Base-by-base conservation (phyloP, 2,329 filamentous ascomycete species). In the Neofusicoccum umdonicola region DNA sequence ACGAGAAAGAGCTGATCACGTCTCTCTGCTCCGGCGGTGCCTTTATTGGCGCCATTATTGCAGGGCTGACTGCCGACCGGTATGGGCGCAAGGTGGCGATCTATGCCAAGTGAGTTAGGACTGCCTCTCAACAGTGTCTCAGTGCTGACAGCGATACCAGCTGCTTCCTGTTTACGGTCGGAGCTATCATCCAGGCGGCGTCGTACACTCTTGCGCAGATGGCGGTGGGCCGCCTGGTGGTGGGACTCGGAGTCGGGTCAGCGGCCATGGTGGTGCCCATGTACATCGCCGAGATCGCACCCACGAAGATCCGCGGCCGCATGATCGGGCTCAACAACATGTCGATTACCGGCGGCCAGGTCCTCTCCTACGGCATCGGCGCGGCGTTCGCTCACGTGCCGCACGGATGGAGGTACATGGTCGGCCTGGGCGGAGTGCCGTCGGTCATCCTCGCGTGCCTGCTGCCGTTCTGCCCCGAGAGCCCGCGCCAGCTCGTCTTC, bases 241-340 rank as follows among this genome's bases (percentile, higher is more conserved):
- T 84, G 45, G 82, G 83, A 3, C 74, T 84, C 6, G 82, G 82
- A 47, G 80, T 83, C n/a, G 80, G 80, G 0, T 78, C 75, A 1
- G 82, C 80, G 7, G 78, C 79, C 13, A 83, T 84, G 80, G 77
- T 82, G 4, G 71, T 63, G 45, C 78, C 71, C 67, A 63, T 78
- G 8, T 85, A 85, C 67, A 83, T 85, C 45, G 80, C 78, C 2
- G 83, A 85, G 63, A 74, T 84, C 3, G 79, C 83, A 0, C 83
- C 82, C 0, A 78, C 82, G 3, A 81, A 80, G 66, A 79, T 81
- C 47, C 77, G 83, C 58, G 83, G 83, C 15, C 75, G 79, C 3
- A 81, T 83, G 76, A 80, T 84, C 69, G 79, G 75, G 0, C 71
- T 84, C 27, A 80, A 83, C 69, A 83, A 83, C 66, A 79, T 83